Evolutionary conservation across 2,329 filamentous ascomycete genomes (phyloP), one percentile per base, ranked within the genome.

Genomic region (Calonectria hawksworthii): DNA sequence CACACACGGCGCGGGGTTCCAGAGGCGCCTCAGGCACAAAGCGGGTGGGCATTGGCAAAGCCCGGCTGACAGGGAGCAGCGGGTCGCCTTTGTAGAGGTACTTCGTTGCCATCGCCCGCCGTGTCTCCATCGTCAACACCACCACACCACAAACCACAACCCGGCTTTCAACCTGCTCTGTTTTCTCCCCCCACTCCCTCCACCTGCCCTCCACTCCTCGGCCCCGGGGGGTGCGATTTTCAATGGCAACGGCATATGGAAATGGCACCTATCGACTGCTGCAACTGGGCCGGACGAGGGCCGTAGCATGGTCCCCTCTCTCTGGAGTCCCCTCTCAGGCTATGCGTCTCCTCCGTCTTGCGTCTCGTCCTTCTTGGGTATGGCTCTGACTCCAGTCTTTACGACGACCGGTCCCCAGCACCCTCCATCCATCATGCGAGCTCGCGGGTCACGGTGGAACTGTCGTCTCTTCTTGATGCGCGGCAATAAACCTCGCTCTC

Each of bases 401-500:
- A 70, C 68, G 68, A 63, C 41, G 54, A 34, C 56, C 71, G 26
- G 61, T 65, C 52, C 69, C 71, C 41, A 66, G 59, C 34, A 56
- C 30, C 66, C 72, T 74, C 72, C 67, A 66, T 74, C 72, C 72
- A 69, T 74, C 72, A 74, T 74, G 72, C 72, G 66, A 74, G 72
- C 72, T 30, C 72, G 72, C 72, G 66, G 71, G 71, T 73, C 71
- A 54, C 51, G 61, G 72, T 74, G 72, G 72, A 74, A 74, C 72
- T 74, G 50, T 67, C 59, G 50, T 74, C 71, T 54, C 50, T 47
- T 71, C 44, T 68, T 74, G 72, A 71, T 73, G 67, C 73, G 73
- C 73, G 73, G 73, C 66, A 75, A 70, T 71, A 75, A 73, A 75
- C 65, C 59, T 68, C 74, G 79, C 75, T 76, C 76, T 67, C 73